Base-by-base conservation (phyloP, 2,329 filamentous ascomycete species). In the Verticillium nonalfalfae region DNA sequence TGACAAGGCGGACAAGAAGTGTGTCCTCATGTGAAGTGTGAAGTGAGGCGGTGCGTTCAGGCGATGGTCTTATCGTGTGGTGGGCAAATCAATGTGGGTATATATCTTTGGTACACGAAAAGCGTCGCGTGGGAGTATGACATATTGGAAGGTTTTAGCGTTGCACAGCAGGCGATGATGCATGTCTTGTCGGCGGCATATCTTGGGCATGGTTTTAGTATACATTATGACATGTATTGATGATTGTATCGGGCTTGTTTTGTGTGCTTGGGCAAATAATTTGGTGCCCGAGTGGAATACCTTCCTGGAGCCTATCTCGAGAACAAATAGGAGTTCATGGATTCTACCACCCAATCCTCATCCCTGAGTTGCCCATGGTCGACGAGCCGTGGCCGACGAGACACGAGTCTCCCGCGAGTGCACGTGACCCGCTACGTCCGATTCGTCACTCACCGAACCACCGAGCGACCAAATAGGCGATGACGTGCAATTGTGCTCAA, bases 11-110 rank as follows among this genome's bases (percentile, higher is more conserved):
- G 75, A 79, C 15, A 80, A 74, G 68, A 85, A 80, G 67, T 85
- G 83, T 66, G 64, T 73, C 26, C 72, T 85, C 57, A 86, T 85
- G 83, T 85, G 70, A 76, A 52, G 15, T 85, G 83, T 85, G 70
- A 76, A 52, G 15, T 11, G 35, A 31, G 26, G 26, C 21, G 35
- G 35, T 11, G 11, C 35, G 35, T 36, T 36, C 35, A 13, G 35
- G 13, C 13, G 35, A 13, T 3, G 35, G 35, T 4, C 18, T 10
- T 26, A 9, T 21, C 2, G 15, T 45, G 39, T 36, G 35, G 35
- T 36, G 13, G 35, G 35, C 35, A 36, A 10, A 4, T 4, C 4
- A 31, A 4, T 31, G 26, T 31, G 4, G 26, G 26, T 31, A 10
- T 4, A 1, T 36, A 10, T 36, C 13, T 15, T n/a, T 15, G 13